Evolutionary conservation across 1,139 yeast species (phyloP).

Genomic region (Blastobotrys niveus): DNA sequence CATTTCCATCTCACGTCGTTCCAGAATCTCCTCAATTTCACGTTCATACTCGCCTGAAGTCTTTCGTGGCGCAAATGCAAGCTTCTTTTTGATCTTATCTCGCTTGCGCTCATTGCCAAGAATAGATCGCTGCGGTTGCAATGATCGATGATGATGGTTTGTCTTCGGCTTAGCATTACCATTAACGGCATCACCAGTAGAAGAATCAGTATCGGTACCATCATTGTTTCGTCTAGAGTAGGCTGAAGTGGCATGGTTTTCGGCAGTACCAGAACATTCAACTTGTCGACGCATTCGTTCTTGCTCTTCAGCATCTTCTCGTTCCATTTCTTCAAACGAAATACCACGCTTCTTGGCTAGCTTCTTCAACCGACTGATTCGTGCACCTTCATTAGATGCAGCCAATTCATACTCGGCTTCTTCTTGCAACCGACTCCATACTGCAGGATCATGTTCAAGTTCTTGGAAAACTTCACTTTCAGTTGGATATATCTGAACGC

Average conservation of each 20-base stretch:
- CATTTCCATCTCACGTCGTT: slow-evolving; percentile 25
- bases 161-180: not conserved
- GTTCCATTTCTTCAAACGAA: slow-evolving; percentile 8
- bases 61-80: slow-evolving; percentile 25
- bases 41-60: slow-evolving; percentile 35
- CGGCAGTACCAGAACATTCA: not conserved
- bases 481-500: slow-evolving; percentile 53
- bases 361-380: slow-evolving; percentile 1
- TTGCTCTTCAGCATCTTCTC: slow-evolving; percentile 37
- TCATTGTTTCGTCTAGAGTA: too few relatives aligned
- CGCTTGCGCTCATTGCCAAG: slow-evolving; percentile 35
- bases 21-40: slow-evolving; percentile 36
- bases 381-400: slow-evolving; percentile 35
- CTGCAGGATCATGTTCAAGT: slow-evolving; percentile 62
- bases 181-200: not conserved
- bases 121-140: slow-evolving; percentile 8
- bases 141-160: slow-evolving; percentile 22
- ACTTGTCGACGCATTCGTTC: too few relatives aligned
- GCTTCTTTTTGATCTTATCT: slow-evolving; percentile 26
- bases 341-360: slow-evolving; percentile 10
- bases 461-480: slow-evolving; percentile 77
- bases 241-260: too few relatives aligned
- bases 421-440: slow-evolving; percentile 66
- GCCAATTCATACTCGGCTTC: slow-evolving; percentile 66
- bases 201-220: slow-evolving; percentile 37